Base-by-base conservation (phyloP, 176 grass and related monocot genomes). In the Carex myosuroides region DNA sequence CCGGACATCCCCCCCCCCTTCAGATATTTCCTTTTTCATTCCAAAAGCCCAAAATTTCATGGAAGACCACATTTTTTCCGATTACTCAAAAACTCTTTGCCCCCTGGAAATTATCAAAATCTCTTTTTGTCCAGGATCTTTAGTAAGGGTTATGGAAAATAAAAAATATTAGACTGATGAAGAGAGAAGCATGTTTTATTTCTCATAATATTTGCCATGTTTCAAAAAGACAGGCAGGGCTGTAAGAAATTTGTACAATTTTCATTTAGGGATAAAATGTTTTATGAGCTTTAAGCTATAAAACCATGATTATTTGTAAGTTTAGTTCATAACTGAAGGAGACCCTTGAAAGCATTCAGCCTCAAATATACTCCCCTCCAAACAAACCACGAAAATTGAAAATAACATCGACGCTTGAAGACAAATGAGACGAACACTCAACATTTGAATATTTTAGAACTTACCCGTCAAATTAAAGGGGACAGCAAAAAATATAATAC, bases 11-110 rank as follows among this genome's bases (percentile, higher is more conserved):
- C 54, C 26, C 54, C 26, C 52, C 4, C 14, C 10, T 11, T 71
- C 20, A 83, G 80, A 69, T 55, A 64, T 68, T 68, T 55, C 35
- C 33, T 52, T 21, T 14, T 82, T 61, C 62, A 65, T 66, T 82
- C 62, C 21, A 82, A 16, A 82, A 16, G 8, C 9, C 32, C 32
- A 2, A 63, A 2, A 63, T 60, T 24, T 65, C 33, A 60, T 24
- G 0, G 35, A 50, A 80, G 5, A 33, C n/a, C 52, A 52, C 3
- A 70, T 9, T 48, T 42, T 24, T 24, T 68, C 63, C 21, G 37
- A 24, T 13, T 10, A 8, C 35, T 66, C 35, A 13, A 0, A 0
- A 0, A 33, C 32, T 33, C 6, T 29, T 14, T 16, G 5, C 3
- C 33, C 18, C 18, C 32, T 42, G 16, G 6, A 50, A 37, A 35